A percentile compares a stretch with the other conserved stretches of the same genome.
Evolutionary conservation across 768 basidiomycete genomes (phyloP).

Genomic region (Agrocybe pediades): DNA sequence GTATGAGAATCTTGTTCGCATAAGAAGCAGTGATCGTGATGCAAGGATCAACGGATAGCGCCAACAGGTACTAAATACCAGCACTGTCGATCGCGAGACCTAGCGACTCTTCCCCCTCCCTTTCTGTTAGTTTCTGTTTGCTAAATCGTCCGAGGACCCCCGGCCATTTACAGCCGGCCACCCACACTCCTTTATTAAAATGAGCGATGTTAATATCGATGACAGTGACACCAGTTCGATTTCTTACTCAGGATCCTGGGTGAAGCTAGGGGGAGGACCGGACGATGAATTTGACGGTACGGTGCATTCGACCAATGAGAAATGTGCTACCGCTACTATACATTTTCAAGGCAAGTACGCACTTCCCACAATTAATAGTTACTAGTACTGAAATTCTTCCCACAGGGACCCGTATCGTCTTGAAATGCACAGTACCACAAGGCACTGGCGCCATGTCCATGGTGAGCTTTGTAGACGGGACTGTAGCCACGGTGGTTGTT

Average conservation of each 20-base stretch:
- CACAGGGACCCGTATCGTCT: slow-evolving; percentile 10
- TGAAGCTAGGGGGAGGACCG: background rate
- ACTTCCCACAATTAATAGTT: background rate
- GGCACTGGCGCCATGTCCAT: slow-evolving; percentile 6
- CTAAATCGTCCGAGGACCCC: too few species aligned
- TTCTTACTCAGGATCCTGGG: slow-evolving; percentile 9
- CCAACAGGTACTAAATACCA: too few species aligned
- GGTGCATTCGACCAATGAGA: slow-evolving; percentile 8
- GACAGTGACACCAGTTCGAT: slow-evolving; percentile 7
- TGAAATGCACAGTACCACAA: slow-evolving; percentile 10
- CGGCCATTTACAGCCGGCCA: background rate
- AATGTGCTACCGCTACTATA: slow-evolving; percentile 10
- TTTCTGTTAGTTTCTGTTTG: background rate
- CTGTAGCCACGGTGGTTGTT: background rate
- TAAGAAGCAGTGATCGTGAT: too few species aligned
- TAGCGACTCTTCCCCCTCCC: too few species aligned
- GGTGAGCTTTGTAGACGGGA: slow-evolving; percentile 8
- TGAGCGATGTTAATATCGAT: slow-evolving; percentile 2
- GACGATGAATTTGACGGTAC: background rate
- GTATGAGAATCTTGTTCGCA: too few species aligned
- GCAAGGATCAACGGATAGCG: too few species aligned
- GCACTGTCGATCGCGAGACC: too few species aligned
- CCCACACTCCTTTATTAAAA: slow-evolving; percentile 8
- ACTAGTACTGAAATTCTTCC: too few species aligned
- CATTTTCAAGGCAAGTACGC: slow-evolving; percentile 5